Evolutionary conservation across 306 rosid genomes (phyloP).

Genomic region (Prinsepia uniflora): DNA sequence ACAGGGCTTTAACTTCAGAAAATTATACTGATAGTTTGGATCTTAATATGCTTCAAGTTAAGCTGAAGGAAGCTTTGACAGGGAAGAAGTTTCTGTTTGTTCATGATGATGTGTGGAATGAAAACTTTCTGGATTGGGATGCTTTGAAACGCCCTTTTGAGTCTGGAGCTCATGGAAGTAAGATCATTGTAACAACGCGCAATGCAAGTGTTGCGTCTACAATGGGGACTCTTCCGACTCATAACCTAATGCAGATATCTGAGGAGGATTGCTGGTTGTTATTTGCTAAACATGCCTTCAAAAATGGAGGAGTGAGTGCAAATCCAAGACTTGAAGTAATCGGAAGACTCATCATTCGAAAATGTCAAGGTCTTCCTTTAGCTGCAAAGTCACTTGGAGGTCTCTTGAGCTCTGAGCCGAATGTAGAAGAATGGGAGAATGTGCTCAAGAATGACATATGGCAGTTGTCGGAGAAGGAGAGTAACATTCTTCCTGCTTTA

Average conservation of each 20-base stretch:
- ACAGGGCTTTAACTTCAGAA: background rate
- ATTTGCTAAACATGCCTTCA: slow-evolving; percentile 10
- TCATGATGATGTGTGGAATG: slow-evolving; percentile 11
- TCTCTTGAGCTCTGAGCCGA: background rate
- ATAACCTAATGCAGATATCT: background rate
- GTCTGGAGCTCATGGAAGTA: slow-evolving; percentile 9
- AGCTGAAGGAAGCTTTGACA: background rate
- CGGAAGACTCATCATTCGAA: slow-evolving; percentile 11
- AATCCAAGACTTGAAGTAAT: background rate
- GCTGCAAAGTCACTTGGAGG: background rate
- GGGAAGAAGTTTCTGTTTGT: slow-evolving; percentile 10
- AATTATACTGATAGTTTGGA: background rate
- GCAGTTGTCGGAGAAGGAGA: background rate
- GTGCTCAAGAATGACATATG: background rate
- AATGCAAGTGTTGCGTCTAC: background rate
- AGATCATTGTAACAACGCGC: slow-evolving; percentile 14
- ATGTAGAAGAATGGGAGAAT: background rate
- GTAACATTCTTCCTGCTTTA: slow-evolving; percentile 4
- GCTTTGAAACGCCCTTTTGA: background rate
- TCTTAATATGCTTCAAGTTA: slow-evolving; percentile 1
- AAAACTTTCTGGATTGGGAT: background rate
- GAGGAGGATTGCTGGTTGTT: slow-evolving; percentile 9
- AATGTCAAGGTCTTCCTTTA: slow-evolving; percentile 17
- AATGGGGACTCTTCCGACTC: background rate
- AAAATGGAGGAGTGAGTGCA: background rate